phyloP scores from a whole-genome alignment of 805 yeast species.

The Saccharomycopsis selenospora region DNA sequence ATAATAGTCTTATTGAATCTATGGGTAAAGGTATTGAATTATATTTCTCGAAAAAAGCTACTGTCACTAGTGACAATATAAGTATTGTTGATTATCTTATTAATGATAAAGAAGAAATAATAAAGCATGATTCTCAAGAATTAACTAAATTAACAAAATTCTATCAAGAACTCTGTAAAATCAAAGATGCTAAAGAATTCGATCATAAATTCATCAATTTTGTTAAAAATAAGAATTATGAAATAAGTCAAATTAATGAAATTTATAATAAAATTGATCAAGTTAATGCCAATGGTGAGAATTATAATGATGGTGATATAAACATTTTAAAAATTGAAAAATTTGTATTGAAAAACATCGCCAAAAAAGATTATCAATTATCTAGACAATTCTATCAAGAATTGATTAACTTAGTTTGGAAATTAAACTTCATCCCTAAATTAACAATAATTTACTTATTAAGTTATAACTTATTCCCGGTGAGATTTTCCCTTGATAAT shows the following conservation, averaged over 20 bases:
- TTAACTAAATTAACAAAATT: conserved; percentile 7
- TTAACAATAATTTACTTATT: conserved; percentile 13
- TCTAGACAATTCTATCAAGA: conserved; percentile 3
- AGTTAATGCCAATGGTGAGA: not conserved
- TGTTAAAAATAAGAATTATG: conserved; percentile 6
- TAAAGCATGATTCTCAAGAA: conserved; percentile 8
- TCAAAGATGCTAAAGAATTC: conserved; percentile 8
- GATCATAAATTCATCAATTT: conserved; percentile 13
- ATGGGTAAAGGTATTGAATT: conserved; percentile 17
- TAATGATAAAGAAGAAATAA: conserved; percentile 2
- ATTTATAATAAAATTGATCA: conserved; percentile 5
- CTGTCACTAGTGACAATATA: not conserved
- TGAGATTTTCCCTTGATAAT: conserved; percentile 9
- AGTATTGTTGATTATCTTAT: conserved; percentile 5
- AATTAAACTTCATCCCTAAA: conserved; percentile 12
- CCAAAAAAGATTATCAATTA: conserved; percentile 9
- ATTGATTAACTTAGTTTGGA: not conserved
- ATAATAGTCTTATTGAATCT: conserved; percentile 19
- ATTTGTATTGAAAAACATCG: not conserved
- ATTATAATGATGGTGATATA: not conserved
- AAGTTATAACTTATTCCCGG: conserved; percentile 13
- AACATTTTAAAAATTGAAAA: not conserved
- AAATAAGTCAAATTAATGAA: conserved; percentile 8
- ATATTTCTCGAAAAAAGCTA: conserved; percentile 1
- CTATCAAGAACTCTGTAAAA: not conserved